Base-by-base conservation (phyloP, 2,329 filamentous ascomycete genomes). In the Pyricularia grisea region DNA sequence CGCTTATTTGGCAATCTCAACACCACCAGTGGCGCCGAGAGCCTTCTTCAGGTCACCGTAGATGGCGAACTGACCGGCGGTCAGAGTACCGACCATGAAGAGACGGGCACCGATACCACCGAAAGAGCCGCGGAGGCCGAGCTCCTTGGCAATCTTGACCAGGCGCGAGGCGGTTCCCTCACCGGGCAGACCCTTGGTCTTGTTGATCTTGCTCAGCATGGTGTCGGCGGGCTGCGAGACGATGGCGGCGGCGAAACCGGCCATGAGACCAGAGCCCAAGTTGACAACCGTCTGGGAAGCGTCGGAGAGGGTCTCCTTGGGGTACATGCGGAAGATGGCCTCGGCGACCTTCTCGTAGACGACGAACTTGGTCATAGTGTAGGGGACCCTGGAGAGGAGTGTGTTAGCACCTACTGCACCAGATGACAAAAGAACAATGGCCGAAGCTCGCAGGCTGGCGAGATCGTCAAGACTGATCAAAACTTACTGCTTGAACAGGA, bases 201-300 rank as follows among this genome's bases (percentile, higher is more conserved):
- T 94, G 89, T 94, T 94, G 85, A 94, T 93, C 87, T 93, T 93
- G 82, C 84, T 88, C 75, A 94, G 88, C 91, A 94, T 93, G 77
- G 91, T 94, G 80, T 94, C 91, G 77, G 91, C 91, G 74, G 91
- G 91, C 83, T 94, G 91, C 72, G 91, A 94, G 77, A 94, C 86
- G 76, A 93, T 78, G 78, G 91, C 91, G 74, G 91, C 91, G 75
- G 91, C 91, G 82, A 94, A 91, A 88, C 91, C 91, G 92, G 77
- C 76, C 58, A 76, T 69, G 60, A 78, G 76, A 73, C 77, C 76
- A 68, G 72, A 74, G 70, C 76, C 74, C 61, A 78, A 85, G 86
- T 94, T 93, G 84, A 92, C 86, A 78, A 81, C 81, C 73, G 91
- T 93, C 84, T 93, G 90, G 73, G 84, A 81, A 76, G 82, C 83